Conservation (phyloP, 1,139 yeast species). For the Yamadazyma atmosphaerica region DNA sequence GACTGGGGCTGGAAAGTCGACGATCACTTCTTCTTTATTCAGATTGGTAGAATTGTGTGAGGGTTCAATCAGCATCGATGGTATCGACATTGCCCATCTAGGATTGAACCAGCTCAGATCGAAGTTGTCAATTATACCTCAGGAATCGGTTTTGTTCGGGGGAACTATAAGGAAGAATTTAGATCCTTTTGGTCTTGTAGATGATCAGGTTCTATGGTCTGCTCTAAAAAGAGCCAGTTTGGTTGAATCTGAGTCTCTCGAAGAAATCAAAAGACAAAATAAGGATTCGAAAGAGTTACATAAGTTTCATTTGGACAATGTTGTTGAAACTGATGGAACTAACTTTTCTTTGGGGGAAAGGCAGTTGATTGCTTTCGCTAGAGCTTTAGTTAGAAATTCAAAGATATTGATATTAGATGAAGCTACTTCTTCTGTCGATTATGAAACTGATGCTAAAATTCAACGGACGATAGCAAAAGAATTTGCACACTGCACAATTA, state of each 20-base stretch:
- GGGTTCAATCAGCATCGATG: constrained; percentile 61
- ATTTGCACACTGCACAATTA: constrained; percentile 16
- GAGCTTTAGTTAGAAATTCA: constrained; percentile 73
- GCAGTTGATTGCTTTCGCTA: constrained; percentile 71
- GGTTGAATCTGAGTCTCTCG: constrained; percentile 28
- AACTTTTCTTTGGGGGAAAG: constrained; percentile 80
- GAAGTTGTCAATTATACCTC: constrained; percentile 44
- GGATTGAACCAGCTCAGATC: constrained; percentile 36
- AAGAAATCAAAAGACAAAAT: constrained; percentile 17
- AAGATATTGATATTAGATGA: constrained; percentile 73
- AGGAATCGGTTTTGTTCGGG: constrained; percentile 44
- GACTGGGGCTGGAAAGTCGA: constrained; percentile 79
- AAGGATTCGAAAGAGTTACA: constrained; percentile 25
- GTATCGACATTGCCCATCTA: constrained; percentile 49
- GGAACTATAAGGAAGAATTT: constrained; percentile 43
- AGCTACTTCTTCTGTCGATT: constrained; percentile 83
- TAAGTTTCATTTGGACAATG: constrained; percentile 66
- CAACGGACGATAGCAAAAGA: constrained; percentile 32
- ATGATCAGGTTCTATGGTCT: constrained; percentile 45
- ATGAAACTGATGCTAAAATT: constrained; percentile 71
- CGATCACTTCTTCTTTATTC: constrained; percentile 66
- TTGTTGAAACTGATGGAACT: constrained; percentile 71
- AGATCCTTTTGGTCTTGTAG: constrained; percentile 39
- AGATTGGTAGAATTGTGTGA: constrained; percentile 56
- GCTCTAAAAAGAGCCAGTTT: constrained; percentile 48